Evolutionary conservation across 352 stramenopile species (phyloP), one percentile per base, ranked within the genome.

Genomic region (Phytophthora megakarya): DNA sequence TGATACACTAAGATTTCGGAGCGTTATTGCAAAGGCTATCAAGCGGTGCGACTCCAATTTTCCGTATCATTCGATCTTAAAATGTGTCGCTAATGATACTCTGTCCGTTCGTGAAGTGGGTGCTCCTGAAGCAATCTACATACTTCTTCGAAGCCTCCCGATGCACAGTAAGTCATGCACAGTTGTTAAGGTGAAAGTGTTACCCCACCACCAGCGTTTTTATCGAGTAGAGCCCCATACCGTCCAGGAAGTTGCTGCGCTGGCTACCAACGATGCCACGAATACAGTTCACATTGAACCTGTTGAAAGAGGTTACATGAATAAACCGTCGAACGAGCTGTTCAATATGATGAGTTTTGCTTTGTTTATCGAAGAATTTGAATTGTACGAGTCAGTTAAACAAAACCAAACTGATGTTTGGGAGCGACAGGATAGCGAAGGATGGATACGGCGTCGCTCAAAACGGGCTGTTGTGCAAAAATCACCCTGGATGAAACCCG

Each of bases 1-100:
- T 1, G 35, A 58, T 32, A 48, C 37, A 19, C 11, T 58, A 12
- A 38, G 10, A 12, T 65, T 15, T 57, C 65, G 32, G 3, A n/a
- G 44, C 4, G 50, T 43, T 0, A 73, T 73, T 13, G 37, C 32
- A 9, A 65, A 58, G 39, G 54, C 55, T 2, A 26, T 73, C 7
- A 25, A 58, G 3, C 12, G 26, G 22, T 61, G 52, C 25, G 52
- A 61, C 8, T 12, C 25, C 3, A 61, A 51, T 25, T 26, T 42
- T n/a, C 5, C 37, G 8, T 58, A 48, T 15, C 23, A 58, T n/a
- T 47, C 33, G 11, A 49, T 58, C 22, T n/a, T 58, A 3, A 48
- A 58, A 13, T n/a, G 30, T 9, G 28, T 43, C 28, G 46, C 22
- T 2, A 46, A 46, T 22, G 43, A 2, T 50, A 50, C 23, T 13